phyloP scores from a whole-genome alignment of 2,329 filamentous ascomycete species.

The Cladosporium sp. region DNA sequence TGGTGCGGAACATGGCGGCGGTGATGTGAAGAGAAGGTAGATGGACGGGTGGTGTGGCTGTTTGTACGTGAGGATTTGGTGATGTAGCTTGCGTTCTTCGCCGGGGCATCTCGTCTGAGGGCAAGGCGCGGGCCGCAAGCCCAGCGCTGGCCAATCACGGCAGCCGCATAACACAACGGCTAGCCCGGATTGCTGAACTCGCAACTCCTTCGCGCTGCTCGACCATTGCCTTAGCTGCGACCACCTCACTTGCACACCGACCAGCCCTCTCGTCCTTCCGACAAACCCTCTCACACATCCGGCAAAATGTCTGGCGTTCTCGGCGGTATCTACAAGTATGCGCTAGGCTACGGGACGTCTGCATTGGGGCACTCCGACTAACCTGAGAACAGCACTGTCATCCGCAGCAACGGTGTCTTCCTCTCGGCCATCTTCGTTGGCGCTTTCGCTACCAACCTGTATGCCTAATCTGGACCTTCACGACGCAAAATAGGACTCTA shows the following conservation, averaged over 20 bases:
- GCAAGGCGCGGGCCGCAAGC: too few species aligned
- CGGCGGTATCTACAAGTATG: constrained; percentile 51
- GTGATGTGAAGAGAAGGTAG: constrained; percentile 9
- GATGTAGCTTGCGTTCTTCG: constrained; percentile 4
- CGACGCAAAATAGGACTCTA: background rate
- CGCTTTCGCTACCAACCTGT: constrained; percentile 94
- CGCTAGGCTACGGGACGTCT: constrained; percentile 16
- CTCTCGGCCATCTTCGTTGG: constrained; percentile 76
- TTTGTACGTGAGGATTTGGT: constrained; percentile 8
- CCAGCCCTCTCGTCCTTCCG: background rate
- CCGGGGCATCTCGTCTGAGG: background rate
- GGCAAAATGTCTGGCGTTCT: constrained; percentile 54
- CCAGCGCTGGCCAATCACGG: too few species aligned
- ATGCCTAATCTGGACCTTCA: constrained; percentile 28
- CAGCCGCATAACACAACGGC: too few species aligned
- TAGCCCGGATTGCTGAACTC: background rate
- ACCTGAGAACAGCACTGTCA: constrained; percentile 59
- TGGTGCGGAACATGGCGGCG: constrained; percentile 79
- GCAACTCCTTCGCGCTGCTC: constrained; percentile 4
- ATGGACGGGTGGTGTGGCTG: constrained; percentile 7
- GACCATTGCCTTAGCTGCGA: background rate
- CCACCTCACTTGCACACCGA: background rate
- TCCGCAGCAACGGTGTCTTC: constrained; percentile 85
- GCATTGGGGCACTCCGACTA: constrained; percentile 15
- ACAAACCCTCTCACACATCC: constrained; percentile 1